phyloP scores from a whole-genome alignment of 2,329 filamentous ascomycete genomes.

The Neospermospora avenae region DNA sequence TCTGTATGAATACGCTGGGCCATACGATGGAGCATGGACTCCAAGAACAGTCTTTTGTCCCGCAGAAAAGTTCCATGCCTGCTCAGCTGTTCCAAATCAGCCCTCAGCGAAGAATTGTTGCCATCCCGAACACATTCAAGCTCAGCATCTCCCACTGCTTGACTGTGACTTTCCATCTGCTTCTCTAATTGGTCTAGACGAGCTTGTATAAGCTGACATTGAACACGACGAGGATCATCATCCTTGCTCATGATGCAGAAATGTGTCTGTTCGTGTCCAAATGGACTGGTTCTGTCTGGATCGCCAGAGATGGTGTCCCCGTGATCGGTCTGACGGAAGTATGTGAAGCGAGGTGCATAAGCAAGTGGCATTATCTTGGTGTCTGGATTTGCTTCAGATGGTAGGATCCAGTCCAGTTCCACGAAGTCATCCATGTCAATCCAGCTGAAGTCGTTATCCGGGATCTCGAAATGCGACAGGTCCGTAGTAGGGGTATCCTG shows the following conservation, averaged over 20 bases:
- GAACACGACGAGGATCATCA: conserved; percentile 84
- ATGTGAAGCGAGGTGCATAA: conserved; percentile 92
- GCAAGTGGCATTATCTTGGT: conserved; percentile 92
- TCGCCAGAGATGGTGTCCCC: conserved; percentile 76
- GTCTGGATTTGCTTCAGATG: conserved; percentile 83
- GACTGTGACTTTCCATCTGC: conserved; percentile 73
- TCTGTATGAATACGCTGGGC: conserved; percentile 31
- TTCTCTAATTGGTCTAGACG: conserved; percentile 74
- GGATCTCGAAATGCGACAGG: conserved; percentile 88
- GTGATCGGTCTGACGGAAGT: conserved; percentile 96
- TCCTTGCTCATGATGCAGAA: conserved; percentile 92
- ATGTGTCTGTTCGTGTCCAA: conserved; percentile 91
- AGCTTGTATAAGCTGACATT: conserved; percentile 78
- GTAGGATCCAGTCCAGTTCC: conserved; percentile 93
- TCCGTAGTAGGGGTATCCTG: conserved; percentile 59
- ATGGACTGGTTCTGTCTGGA: conserved; percentile 77
- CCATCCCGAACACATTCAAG: conserved; percentile 56
- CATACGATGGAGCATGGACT: conserved; percentile 48
- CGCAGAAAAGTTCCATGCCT: conserved; percentile 54
- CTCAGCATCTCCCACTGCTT: conserved; percentile 72
- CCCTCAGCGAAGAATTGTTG: conserved; percentile 48
- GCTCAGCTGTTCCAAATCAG: conserved; percentile 58
- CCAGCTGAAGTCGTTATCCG: conserved; percentile 93
- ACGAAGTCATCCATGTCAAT: conserved; percentile 99
- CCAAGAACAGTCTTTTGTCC: conserved; percentile 56